Evolutionary conservation across 2,329 filamentous ascomycete genomes (phyloP), one percentile per base, ranked within the genome.

Genomic region (Paecilomyces sp.): DNA sequence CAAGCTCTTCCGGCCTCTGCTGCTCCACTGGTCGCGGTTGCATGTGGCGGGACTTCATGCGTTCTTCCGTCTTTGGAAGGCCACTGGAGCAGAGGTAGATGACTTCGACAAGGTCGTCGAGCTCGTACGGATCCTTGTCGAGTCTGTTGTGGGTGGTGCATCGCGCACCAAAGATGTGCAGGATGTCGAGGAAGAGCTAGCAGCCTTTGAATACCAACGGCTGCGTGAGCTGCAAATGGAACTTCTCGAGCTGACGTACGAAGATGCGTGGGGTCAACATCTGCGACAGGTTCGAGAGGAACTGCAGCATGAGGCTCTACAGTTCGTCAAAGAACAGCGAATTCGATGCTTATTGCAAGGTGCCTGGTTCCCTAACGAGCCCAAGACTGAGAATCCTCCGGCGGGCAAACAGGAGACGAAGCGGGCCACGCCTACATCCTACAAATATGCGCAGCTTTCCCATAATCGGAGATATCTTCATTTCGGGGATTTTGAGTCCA

Each of bases 301-400:
- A 73, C 82, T 97, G 53, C 89, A 91, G 66, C 87, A 93, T 68
- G 94, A 99, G 74, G 92, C 93, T 11, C 78, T 97, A 58, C 91
- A 96, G 69, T 99, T 99, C 70, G 90, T 97, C 75, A 97, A 96
- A 75, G 94, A 99, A 77, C 94, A 99, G 74, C 87, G 94, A 41
- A 90, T 97, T 62, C 85, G 94, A 58, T 97, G 92, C 71, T 80
- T 99, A 47, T 83, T 97, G 3, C 84, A 91, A 65, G 94, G 94
- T 6, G 87, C 89, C 9, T 99, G 94, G 94, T 99, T 97, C 65
- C 81, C 84, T 3, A 76, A 78, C 54, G 73, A 77, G 73, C 82
- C 76, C 65, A 78, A 73, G 68, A 75, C 70, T 71, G 84, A 80
- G 64, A 77, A 66, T 67, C 80, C 74, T 57, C 72, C 70, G 63